Base-by-base conservation (phyloP, 306 rosid genomes). In the Amphicarpaea edgeworthii region DNA sequence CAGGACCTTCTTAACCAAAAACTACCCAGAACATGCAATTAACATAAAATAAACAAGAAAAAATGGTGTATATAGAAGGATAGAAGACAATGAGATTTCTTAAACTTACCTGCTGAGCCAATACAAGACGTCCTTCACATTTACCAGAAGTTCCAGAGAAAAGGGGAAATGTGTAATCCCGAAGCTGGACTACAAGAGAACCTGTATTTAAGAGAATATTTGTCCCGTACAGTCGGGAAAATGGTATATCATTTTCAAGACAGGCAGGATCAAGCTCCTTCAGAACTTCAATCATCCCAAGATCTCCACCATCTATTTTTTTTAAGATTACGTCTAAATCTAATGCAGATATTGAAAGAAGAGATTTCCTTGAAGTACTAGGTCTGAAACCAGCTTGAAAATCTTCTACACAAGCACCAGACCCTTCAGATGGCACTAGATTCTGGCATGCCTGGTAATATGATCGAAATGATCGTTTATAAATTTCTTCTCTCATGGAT, bases 331-430 rank as follows among this genome's bases (percentile, higher is more conserved):
- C 71, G 75, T 90, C 97, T 42, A 96, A 82, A 75, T 96, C 96
- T 42, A 79, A 68, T 10, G 94, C 98, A 73, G 89, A 42, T 83
- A 96, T 83, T 16, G 97, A 93, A 79, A 96, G 88, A 83, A 96
- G 90, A 70, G 96, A 96, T 78, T 87, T 83, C 75, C 99, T 88
- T 12, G 90, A 78, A 49, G 93, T 82, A 83, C 97, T 96, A 26
- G 93, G 87, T 82, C 81, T 93, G 79, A 96, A 96, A 80, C 99
- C 99, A 85, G 91, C 66, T 88, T 96, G 99, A 83, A 96, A 89
- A 59, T 91, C 96, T 72, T 83, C 90, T 70, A 54, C 57, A 73
- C 87, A 90, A 59, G 98, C 93, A 82, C 99, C 97, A 50, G 97
- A 96, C 85, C 99, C 94, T 86, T 93, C 88, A 67, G 97, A 80